Conservation (phyloP, 2,329 filamentous ascomycete species). For the Penicillium sp. region DNA sequence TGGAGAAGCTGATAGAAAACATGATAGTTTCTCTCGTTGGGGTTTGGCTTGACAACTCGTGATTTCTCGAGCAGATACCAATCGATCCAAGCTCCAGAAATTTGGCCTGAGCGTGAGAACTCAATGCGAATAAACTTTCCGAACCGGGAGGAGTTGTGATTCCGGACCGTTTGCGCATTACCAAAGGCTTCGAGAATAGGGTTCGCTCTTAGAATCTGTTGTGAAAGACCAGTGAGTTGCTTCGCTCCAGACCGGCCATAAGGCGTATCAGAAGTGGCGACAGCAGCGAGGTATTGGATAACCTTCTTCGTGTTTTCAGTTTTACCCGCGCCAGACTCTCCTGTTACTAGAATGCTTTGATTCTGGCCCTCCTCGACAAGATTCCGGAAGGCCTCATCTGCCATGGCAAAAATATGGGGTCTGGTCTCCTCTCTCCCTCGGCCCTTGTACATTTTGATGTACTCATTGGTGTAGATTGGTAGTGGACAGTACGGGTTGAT, state of each 20-base stretch:
- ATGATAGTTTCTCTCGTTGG: slow-evolving; percentile 91
- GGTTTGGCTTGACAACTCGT: slow-evolving; percentile 84
- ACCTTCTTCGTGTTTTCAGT: slow-evolving; percentile 99
- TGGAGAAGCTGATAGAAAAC: slow-evolving; percentile 94
- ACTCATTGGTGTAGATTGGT: slow-evolving; percentile 94
- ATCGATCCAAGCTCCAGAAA: slow-evolving; percentile 93
- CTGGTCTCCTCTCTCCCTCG: slow-evolving; percentile 88
- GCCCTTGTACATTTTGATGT: slow-evolving; percentile 97
- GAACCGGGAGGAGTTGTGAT: slow-evolving; percentile 97
- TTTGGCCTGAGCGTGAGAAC: slow-evolving; percentile 82
- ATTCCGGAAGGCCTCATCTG: slow-evolving; percentile 93
- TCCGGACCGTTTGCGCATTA: slow-evolving; percentile 94
- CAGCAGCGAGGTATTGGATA: slow-evolving; percentile 95
- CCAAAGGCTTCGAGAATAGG: slow-evolving; percentile 97
- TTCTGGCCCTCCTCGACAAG: slow-evolving; percentile 93
- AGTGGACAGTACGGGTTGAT: slow-evolving; percentile 95
- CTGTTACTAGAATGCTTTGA: slow-evolving; percentile 95
- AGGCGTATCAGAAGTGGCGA: slow-evolving; percentile 78
- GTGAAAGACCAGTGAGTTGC: slow-evolving; percentile 80
- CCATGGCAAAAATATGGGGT: slow-evolving; percentile 96
- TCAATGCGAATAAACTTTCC: slow-evolving; percentile 99
- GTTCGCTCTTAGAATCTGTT: slow-evolving; percentile 93
- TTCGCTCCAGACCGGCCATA: slow-evolving; percentile 58
- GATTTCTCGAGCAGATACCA: slow-evolving; percentile 99
- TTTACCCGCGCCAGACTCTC: slow-evolving; percentile 96